A percentile compares a stretch with the other conserved stretches of the same genome.
phyloP scores from a whole-genome alignment of 345 rosid species.

The Hirschfeldia incana region DNA sequence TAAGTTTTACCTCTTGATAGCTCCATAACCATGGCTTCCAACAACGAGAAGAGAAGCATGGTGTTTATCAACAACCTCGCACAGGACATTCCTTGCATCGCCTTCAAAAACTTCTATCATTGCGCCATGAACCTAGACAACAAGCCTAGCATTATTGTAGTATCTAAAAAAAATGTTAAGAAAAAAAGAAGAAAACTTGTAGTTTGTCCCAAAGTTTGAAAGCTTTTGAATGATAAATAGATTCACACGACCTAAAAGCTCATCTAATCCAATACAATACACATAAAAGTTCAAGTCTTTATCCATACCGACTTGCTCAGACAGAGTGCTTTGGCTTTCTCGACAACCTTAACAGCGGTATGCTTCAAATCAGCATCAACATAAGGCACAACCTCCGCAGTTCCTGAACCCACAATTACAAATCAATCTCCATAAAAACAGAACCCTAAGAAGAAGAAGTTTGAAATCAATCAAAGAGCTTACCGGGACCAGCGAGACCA shows the following conservation, averaged over 20 bases:
- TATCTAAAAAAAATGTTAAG: background rate
- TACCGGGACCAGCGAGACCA: constrained; percentile 85
- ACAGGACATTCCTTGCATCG: constrained; percentile 86
- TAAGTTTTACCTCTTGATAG: constrained; percentile 65
- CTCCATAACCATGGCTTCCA: constrained; percentile 98
- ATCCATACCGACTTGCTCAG: constrained; percentile 51
- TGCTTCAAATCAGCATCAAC: constrained; percentile 81
- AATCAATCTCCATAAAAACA: background rate
- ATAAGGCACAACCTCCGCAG: constrained; percentile 64
- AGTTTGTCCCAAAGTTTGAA: background rate
- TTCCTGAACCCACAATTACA: constrained; percentile 44
- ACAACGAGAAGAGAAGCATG: constrained; percentile 85
- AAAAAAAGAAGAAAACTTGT: background rate
- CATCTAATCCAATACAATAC: background rate
- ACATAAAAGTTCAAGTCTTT: background rate
- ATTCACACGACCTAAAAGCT: background rate
- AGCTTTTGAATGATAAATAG: background rate
- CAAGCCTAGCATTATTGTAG: background rate
- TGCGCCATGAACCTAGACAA: constrained; percentile 59
- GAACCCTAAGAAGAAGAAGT: background rate
- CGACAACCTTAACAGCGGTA: constrained; percentile 63
- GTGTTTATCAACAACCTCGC: constrained; percentile 85
- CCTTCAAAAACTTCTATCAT: constrained; percentile 70
- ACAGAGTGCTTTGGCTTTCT: constrained; percentile 65
- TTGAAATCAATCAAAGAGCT: background rate